These are phyloP conservation scores for Linaria vulgaris DNA, from an alignment of 257 asterid genomes.

Conservation along the genomic window DNA sequence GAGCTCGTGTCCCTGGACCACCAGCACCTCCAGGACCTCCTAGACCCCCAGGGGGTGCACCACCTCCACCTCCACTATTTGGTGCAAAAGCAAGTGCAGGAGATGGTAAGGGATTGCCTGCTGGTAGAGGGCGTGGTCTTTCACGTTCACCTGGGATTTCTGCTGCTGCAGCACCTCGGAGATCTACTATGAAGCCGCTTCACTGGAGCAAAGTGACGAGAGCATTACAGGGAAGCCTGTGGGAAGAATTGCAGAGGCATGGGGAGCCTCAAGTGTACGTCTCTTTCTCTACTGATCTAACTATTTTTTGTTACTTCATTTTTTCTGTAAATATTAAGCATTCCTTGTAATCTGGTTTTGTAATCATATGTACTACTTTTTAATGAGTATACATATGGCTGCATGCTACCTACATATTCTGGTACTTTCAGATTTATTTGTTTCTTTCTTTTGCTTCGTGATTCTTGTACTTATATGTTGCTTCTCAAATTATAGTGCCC, in stretches of 20 bases:
- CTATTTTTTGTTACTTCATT: slow-evolving; percentile 19
- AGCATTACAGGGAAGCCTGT: slow-evolving; percentile 95
- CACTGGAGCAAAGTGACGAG: slow-evolving; percentile 99
- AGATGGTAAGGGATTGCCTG: slow-evolving; percentile 61
- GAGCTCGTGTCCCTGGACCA: slow-evolving; percentile 49
- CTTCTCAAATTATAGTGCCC: slow-evolving; percentile 53
- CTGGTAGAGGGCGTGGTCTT: slow-evolving; percentile 65
- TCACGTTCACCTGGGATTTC: slow-evolving; percentile 60
- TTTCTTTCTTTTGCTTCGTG: slow-evolving; percentile 4
- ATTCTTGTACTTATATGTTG: slow-evolving; percentile 30
- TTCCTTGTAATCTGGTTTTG: slow-evolving; percentile 15
- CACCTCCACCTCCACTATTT: slow-evolving; percentile 66
- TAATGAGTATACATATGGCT: slow-evolving; percentile 16
- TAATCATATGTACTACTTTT: slow-evolving; percentile 14
- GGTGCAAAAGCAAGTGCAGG: slow-evolving; percentile 66
- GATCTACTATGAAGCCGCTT: slow-evolving; percentile 88
- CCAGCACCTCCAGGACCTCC: slow-evolving; percentile 48
- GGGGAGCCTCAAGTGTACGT: slow-evolving; percentile 89
- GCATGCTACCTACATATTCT: background rate
- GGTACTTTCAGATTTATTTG: background rate
- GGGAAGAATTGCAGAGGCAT: slow-evolving; percentile 93
- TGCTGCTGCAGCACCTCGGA: slow-evolving; percentile 54
- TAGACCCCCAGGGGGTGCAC: slow-evolving; percentile 31
- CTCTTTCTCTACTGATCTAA: slow-evolving; percentile 32
- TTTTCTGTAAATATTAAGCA: slow-evolving; percentile 17